Percentiles rank a stretch among this genome's conserved stretches.
phyloP scores from a whole-genome alignment of 2,329 filamentous ascomycete species.

The Diaporthe nobilis region DNA sequence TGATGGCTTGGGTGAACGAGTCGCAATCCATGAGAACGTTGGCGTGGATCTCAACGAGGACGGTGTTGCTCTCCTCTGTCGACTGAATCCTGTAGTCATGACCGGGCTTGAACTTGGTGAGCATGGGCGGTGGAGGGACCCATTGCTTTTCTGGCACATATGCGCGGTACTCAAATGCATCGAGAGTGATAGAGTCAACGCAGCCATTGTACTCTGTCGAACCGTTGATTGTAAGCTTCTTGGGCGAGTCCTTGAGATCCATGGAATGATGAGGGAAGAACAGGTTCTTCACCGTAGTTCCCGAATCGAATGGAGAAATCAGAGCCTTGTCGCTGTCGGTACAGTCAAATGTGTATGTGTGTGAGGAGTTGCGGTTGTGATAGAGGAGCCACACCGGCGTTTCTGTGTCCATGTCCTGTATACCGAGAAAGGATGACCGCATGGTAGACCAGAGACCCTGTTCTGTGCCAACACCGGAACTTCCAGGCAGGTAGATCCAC shows the following conservation, averaged over 20 bases:
- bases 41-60: slow-evolving; percentile 66
- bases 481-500: slow-evolving; percentile 66
- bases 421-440: slow-evolving; percentile 66
- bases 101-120: slow-evolving; percentile 71
- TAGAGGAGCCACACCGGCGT: slow-evolving; percentile 67
- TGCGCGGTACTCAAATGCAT: slow-evolving; percentile 69
- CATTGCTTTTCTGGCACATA: slow-evolving; percentile 69
- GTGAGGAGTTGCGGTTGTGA: slow-evolving; percentile 64
- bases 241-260: slow-evolving; percentile 59
- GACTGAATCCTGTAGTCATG: slow-evolving; percentile 73
- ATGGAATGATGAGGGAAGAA: slow-evolving; percentile 73
- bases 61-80: slow-evolving; percentile 51
- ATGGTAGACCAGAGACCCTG: slow-evolving; percentile 71
- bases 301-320: slow-evolving; percentile 67
- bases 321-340: slow-evolving; percentile 62
- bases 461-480: slow-evolving; percentile 66
- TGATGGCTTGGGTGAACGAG: slow-evolving; percentile 62
- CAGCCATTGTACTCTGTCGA: slow-evolving; percentile 67
- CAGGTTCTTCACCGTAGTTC: slow-evolving; percentile 73
- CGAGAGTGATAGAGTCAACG: slow-evolving; percentile 63
- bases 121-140: slow-evolving; percentile 65
- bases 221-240: slow-evolving; percentile 61
- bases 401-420: slow-evolving; percentile 54
- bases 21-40: slow-evolving; percentile 72
- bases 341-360: slow-evolving; percentile 64